Percentiles rank a stretch among this genome's conserved stretches.
These are phyloP conservation scores for Debaryomyces singareniensis DNA, from an alignment of 1,139 yeast species.

Conservation along the genomic window DNA sequence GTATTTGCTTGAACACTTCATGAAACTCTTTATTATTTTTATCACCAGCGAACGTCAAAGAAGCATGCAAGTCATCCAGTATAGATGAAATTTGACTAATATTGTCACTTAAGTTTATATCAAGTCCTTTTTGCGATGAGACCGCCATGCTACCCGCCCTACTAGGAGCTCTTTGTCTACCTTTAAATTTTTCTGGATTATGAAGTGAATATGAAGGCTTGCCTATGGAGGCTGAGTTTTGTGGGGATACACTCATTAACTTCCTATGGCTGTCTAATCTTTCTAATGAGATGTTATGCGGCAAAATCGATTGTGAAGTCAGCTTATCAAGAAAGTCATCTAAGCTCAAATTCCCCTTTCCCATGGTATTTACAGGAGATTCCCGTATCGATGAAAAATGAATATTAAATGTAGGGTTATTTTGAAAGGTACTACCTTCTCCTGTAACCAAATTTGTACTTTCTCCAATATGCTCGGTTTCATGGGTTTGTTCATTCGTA, in stretches of 20 bases:
- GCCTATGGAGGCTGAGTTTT: neutral
- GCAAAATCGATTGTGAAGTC: slow-evolving; percentile 4
- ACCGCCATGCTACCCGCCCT: neutral
- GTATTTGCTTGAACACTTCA: slow-evolving; percentile 49
- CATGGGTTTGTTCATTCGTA: slow-evolving; percentile 2
- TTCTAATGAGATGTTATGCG: slow-evolving; percentile 17
- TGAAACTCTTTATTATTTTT: slow-evolving; percentile 43
- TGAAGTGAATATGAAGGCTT: no score
- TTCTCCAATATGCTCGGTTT: no score
- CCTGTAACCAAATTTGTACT: slow-evolving; percentile 3
- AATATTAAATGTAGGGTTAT: slow-evolving; percentile 23
- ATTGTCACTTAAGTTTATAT: neutral
- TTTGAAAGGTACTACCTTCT: slow-evolving; percentile 1
- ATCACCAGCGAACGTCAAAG: neutral
- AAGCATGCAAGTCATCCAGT: slow-evolving; percentile 1
- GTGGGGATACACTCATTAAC: slow-evolving; percentile 3
- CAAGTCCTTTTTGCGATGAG: neutral
- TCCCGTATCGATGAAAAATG: slow-evolving; percentile 57
- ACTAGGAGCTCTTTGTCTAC: neutral
- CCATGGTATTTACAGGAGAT: slow-evolving; percentile 57
- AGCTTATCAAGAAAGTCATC: slow-evolving; percentile 34
- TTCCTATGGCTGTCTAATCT: slow-evolving; percentile 10
- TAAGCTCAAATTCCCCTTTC: slow-evolving; percentile 64
- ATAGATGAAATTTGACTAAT: neutral
- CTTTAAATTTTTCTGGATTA: no score